A percentile compares a stretch with the other conserved stretches of the same genome.
Evolutionary conservation across 106 monocot species (phyloP).

Genomic region (Acorus calamus): DNA sequence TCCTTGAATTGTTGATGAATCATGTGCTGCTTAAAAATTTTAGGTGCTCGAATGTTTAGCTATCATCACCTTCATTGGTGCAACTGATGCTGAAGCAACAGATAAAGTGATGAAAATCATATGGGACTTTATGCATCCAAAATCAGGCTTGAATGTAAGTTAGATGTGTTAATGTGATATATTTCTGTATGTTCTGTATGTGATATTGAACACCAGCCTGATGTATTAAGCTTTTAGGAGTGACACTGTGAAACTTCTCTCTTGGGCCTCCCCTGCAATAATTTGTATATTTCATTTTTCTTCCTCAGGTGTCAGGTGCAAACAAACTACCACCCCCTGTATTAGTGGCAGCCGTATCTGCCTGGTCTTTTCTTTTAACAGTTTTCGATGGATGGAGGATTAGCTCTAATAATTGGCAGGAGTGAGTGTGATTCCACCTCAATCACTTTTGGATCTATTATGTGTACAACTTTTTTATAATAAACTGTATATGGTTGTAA

Average conservation of each 20-base stretch:
- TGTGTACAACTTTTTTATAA: not conserved
- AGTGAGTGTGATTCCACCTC: constrained; percentile 38
- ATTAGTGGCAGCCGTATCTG: constrained; percentile 65
- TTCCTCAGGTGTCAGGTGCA: constrained; percentile 25
- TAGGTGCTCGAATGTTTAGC: constrained; percentile 80
- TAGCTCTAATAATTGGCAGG: constrained; percentile 74
- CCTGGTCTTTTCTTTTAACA: constrained; percentile 88
- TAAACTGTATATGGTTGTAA: not conserved
- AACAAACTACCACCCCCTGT: constrained; percentile 45
- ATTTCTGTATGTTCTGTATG: not conserved
- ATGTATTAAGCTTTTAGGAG: no score
- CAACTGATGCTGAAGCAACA: constrained; percentile 64
- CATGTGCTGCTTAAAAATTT: constrained; percentile 8
- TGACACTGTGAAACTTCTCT: no score
- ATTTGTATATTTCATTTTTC: not conserved
- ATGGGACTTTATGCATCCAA: constrained; percentile 83
- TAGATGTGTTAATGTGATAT: not conserved
- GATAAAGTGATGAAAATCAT: constrained; percentile 76
- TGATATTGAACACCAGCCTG: no score
- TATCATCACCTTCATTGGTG: constrained; percentile 69
- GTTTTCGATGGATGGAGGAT: constrained; percentile 51
- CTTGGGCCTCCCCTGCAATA: no score
- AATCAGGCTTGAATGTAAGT: constrained; percentile 69
- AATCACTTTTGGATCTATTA: not conserved
- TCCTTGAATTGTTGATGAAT: not conserved